These are phyloP conservation scores for Berberis thunbergii DNA, from an alignment of 164 flowering plant genomes.

Conservation along the genomic window DNA sequence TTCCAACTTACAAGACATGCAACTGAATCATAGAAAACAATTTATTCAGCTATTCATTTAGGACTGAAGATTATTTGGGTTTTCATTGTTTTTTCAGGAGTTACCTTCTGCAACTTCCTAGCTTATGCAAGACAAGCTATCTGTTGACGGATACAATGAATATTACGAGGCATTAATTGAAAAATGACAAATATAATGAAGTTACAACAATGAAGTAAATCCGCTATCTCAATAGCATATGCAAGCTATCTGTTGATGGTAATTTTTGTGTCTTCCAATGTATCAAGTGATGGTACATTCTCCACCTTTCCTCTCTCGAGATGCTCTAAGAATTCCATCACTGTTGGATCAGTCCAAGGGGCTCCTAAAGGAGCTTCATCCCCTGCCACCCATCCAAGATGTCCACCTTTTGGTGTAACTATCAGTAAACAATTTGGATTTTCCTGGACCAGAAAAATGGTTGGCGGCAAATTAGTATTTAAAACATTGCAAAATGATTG, in stretches of 20 bases:
- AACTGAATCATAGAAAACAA: too few relatives aligned
- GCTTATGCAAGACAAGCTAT: too few relatives aligned
- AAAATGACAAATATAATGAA: not conserved
- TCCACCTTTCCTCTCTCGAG: slow-evolving; percentile 32
- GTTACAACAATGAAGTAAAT: not conserved
- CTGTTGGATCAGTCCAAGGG: slow-evolving; percentile 89
- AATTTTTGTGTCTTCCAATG: not conserved
- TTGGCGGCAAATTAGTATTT: not conserved
- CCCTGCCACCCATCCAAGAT: slow-evolving; percentile 96
- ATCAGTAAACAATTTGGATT: slow-evolving; percentile 72
- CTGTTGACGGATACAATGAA: too few relatives aligned
- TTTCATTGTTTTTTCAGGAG: too few relatives aligned
- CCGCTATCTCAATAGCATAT: not conserved
- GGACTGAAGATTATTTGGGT: too few relatives aligned
- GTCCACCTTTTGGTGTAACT: slow-evolving; percentile 93
- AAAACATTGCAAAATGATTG: not conserved
- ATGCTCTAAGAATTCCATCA: slow-evolving; percentile 74
- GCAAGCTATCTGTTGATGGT: not conserved
- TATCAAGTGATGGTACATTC: not conserved
- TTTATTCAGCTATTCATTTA: too few relatives aligned
- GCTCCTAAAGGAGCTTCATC: slow-evolving; percentile 68
- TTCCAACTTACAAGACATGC: too few relatives aligned
- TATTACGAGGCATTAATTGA: too few relatives aligned
- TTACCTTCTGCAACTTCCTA: too few relatives aligned
- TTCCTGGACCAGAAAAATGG: slow-evolving; percentile 30